Evolutionary conservation across 2,329 filamentous ascomycete genomes (phyloP), one percentile per base, ranked within the genome.

Genomic region (Diplodia scrobiculata): DNA sequence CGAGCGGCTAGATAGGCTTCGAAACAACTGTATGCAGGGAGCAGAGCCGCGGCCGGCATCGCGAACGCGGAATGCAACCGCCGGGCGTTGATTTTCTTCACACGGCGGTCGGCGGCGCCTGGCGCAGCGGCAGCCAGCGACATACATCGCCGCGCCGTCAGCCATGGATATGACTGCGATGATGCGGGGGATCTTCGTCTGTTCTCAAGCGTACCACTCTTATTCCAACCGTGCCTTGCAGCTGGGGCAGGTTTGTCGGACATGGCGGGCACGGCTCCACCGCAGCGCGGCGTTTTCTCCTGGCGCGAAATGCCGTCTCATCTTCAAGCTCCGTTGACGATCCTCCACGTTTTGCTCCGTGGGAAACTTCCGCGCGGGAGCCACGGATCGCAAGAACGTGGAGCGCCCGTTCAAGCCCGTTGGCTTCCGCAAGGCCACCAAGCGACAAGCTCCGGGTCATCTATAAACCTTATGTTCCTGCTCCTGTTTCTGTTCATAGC

Each of bases 181-280:
- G 58, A n/a, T 62, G 58, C 27, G 41, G 58, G 58, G 58, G 58
- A 62, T 62, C 58, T 48, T 38, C 55, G 55, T 48, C 27, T 25
- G 45, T 48, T 48, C 25, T 41, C 55, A 58, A 58, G 54, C 54
- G 54, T 45, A 32, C 38, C 55, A 48, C 41, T 48, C 41, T 45
- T 47, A 48, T 48, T 58, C 27, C 38, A 13, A 48, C 55, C 38
- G 55, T 60, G 38, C 55, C 55, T 60, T 60, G 55, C 55, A 60
- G 55, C 38, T 19, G 17, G 17, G 29, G 29, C 29, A 36, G 14
- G 52, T 17, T 27, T 21, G 36, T 29, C 54, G 55, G 27, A 60
- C 25, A 41, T 47, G 55, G 55, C 55, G 45, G 58, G 58, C 41
- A 34, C 45, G 58, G 58, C 27, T 48, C 58, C 45, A 62, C 58